phyloP scores from a whole-genome alignment of 768 basidiomycete genomes.

The Podaxis rugospora region DNA sequence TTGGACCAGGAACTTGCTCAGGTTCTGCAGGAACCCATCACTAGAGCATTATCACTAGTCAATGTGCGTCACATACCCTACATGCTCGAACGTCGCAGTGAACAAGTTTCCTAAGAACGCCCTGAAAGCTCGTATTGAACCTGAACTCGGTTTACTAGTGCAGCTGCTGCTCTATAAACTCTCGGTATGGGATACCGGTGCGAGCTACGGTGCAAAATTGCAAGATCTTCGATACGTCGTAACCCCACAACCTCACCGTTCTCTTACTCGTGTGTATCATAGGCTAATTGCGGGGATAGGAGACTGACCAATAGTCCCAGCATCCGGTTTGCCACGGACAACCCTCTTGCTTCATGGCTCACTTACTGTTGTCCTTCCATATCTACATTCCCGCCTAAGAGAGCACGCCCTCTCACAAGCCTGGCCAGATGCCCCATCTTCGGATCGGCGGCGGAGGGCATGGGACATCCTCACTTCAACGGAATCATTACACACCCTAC shows the following conservation, averaged over 20 bases:
- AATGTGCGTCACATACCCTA: constrained; percentile 42
- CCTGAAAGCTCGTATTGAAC: constrained; percentile 60
- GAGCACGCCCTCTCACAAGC: constrained; percentile 73
- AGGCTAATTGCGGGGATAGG: constrained; percentile 2
- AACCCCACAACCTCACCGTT: constrained; percentile 18
- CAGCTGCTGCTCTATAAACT: constrained; percentile 74
- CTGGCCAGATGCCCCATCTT: constrained; percentile 89
- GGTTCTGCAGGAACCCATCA: constrained; percentile 78
- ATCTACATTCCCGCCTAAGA: constrained; percentile 72
- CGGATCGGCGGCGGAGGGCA: constrained; percentile 64
- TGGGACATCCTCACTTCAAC: constrained; percentile 67
- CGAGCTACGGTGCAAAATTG: constrained; percentile 79
- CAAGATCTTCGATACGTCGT: constrained; percentile 69
- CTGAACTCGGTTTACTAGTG: constrained; percentile 68
- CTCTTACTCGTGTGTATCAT: constrained; percentile 32
- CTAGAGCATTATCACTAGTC: constrained; percentile 62
- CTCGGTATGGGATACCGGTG: constrained; percentile 75
- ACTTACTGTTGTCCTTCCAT: constrained; percentile 73
- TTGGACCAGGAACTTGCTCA: constrained; percentile 85
- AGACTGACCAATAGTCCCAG: constrained; percentile 28
- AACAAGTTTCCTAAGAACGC: constrained; percentile 38
- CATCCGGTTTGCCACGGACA: constrained; percentile 60
- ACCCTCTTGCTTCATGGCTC: constrained; percentile 63
- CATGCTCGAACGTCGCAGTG: neutral
- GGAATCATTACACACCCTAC: constrained; percentile 61